A percentile compares a stretch with the other conserved stretches of the same genome.
These are phyloP conservation scores for Prunus salicina DNA, from an alignment of 306 rosid genomes.

Conservation along the genomic window DNA sequence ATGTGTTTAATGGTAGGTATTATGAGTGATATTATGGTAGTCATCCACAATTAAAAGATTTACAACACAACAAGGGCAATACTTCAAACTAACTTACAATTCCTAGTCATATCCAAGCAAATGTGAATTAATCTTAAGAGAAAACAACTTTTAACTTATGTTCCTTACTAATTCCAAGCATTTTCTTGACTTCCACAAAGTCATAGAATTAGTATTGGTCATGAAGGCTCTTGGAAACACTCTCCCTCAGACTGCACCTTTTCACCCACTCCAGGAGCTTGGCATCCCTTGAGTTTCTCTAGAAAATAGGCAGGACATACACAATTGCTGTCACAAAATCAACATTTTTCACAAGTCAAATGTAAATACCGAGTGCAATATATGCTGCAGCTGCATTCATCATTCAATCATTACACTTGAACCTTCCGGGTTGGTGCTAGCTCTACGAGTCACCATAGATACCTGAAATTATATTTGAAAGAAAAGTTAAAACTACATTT, in stretches of 20 bases:
- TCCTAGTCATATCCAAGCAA: background rate
- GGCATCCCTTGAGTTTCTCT: background rate
- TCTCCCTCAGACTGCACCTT: constrained; percentile 20
- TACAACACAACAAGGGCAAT: no score
- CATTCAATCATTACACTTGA: background rate
- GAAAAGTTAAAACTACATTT: background rate
- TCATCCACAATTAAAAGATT: no score
- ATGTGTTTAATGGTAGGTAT: no score
- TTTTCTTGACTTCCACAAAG: constrained; percentile 1
- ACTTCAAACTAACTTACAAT: background rate
- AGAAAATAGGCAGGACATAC: background rate
- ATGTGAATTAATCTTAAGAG: background rate
- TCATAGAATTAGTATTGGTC: constrained; percentile 12
- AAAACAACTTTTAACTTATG: background rate
- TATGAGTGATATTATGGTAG: no score
- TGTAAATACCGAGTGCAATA: background rate
- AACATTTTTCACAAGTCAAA: background rate
- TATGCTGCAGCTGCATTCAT: constrained; percentile 1
- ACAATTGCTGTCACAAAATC: background rate
- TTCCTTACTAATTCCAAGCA: constrained; percentile 1
- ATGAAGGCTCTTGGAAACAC: constrained; percentile 23
- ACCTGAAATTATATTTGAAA: constrained; percentile 12
- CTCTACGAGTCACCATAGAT: constrained; percentile 3
- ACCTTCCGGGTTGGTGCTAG: background rate
- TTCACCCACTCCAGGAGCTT: constrained; percentile 23